phyloP scores from a whole-genome alignment of 345 rosid species.

The Rhodamnia rubescens region DNA sequence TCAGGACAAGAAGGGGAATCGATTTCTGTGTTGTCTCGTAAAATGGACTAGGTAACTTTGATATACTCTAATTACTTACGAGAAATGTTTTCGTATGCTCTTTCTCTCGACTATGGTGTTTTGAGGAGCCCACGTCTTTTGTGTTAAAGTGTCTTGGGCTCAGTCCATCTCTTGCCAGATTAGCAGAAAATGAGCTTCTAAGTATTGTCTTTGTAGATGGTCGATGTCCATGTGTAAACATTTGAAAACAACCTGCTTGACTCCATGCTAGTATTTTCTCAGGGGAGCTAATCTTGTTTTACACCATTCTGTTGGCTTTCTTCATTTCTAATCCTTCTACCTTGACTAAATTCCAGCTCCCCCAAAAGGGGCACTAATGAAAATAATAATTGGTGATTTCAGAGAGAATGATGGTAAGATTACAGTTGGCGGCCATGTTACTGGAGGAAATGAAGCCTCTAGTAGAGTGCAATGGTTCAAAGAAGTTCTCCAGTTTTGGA shows the following conservation, averaged over 20 bases:
- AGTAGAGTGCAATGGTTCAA: constrained; percentile 98
- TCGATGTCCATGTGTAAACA: not conserved
- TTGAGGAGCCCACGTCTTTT: not conserved
- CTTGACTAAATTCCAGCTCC: no score
- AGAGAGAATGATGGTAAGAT: no score
- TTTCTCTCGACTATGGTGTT: not conserved
- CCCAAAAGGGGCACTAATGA: no score
- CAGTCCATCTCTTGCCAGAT: not conserved
- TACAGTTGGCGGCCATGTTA: constrained; percentile 40
- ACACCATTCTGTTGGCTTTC: no score
- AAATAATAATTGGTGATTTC: no score
- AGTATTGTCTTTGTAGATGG: not conserved
- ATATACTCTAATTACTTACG: constrained; percentile 1
- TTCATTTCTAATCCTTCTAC: no score
- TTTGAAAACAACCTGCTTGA: not conserved
- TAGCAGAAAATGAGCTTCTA: not conserved
- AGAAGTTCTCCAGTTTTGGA: constrained; percentile 36
- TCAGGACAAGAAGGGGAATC: constrained; percentile 90
- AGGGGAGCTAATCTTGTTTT: no score
- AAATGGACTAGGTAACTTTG: constrained; percentile 63
- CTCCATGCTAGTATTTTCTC: no score
- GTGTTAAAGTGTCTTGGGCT: not conserved
- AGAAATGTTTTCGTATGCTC: not conserved
- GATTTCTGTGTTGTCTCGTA: constrained; percentile 39
- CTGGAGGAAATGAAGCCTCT: constrained; percentile 88